phyloP scores from a whole-genome alignment of 2,329 filamentous ascomycete genomes.

The Paracorniculantispora psalliotae region DNA sequence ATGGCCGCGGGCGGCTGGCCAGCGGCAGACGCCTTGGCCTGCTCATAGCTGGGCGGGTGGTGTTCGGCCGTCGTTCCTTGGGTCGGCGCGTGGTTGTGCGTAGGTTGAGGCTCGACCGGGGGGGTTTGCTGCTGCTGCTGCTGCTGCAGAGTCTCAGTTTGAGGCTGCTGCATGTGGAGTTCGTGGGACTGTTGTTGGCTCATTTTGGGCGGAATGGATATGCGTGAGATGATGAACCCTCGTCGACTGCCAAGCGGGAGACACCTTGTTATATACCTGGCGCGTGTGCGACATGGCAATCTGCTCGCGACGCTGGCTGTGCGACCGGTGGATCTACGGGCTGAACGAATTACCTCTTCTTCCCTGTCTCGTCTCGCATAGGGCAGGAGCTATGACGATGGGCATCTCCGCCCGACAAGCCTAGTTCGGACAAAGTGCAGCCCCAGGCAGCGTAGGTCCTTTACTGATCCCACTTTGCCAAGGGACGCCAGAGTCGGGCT shows the following conservation, averaged over 20 bases:
- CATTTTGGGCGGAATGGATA: neutral
- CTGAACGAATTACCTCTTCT: neutral
- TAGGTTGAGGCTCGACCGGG: neutral
- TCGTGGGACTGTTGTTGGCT: slow-evolving; percentile 2
- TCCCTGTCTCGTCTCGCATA: neutral
- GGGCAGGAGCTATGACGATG: neutral
- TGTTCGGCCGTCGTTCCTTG: neutral
- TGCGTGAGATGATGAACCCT: neutral
- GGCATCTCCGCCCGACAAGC: neutral
- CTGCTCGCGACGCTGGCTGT: neutral
- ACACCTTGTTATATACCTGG: neutral
- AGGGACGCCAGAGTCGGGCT: neutral
- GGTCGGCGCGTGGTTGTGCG: neutral
- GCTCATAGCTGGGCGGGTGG: neutral
- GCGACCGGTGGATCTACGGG: neutral
- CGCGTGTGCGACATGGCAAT: neutral
- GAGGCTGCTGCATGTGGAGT: neutral
- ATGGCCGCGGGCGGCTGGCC: neutral
- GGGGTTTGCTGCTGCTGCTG: neutral
- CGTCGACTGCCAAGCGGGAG: no score
- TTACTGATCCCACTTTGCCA: neutral
- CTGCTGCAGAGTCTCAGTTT: neutral
- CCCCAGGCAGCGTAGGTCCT: no score
- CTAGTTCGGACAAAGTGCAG: no score
- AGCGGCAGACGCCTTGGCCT: neutral